phyloP scores from a whole-genome alignment of 495 filamentous ascomycete species.

The Neurospora discreta region DNA sequence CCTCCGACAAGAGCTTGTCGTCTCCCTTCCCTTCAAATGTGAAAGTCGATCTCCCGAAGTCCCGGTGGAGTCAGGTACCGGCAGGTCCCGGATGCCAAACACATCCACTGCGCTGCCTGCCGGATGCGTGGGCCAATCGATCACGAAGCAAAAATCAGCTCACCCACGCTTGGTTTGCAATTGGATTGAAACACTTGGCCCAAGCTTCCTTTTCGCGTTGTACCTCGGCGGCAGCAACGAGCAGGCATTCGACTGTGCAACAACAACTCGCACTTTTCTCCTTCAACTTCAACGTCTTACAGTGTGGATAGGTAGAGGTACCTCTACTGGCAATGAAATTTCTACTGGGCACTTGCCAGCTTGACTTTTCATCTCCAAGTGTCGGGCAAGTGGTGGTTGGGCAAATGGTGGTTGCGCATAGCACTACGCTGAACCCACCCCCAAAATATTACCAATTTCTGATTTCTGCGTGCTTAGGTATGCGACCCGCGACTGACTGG shows the following conservation, averaged over 20 bases:
- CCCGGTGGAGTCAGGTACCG: neutral
- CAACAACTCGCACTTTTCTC: neutral
- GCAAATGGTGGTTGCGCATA: too few species aligned
- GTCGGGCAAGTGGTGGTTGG: too few species aligned
- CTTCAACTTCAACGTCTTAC: neutral
- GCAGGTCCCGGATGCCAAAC: too few species aligned
- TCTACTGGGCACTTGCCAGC: neutral
- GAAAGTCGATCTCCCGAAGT: neutral
- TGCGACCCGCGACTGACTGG: too few species aligned
- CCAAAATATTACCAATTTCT: too few species aligned
- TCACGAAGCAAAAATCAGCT: neutral
- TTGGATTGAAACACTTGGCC: neutral
- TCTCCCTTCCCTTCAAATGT: too few species aligned
- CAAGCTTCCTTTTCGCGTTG: neutral
- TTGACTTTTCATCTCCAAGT: neutral
- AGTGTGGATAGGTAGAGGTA: too few species aligned
- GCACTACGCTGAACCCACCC: too few species aligned
- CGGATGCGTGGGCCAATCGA: neutral
- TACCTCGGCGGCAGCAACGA: neutral
- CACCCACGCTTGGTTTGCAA: neutral
- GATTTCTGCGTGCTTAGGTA: too few species aligned
- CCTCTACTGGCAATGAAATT: neutral
- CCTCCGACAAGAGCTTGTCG: too few species aligned
- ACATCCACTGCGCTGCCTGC: neutral
- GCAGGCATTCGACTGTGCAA: neutral